Conservation (phyloP, 192 early-diverging fungal species). For the Gaertneriomyces sp. region DNA sequence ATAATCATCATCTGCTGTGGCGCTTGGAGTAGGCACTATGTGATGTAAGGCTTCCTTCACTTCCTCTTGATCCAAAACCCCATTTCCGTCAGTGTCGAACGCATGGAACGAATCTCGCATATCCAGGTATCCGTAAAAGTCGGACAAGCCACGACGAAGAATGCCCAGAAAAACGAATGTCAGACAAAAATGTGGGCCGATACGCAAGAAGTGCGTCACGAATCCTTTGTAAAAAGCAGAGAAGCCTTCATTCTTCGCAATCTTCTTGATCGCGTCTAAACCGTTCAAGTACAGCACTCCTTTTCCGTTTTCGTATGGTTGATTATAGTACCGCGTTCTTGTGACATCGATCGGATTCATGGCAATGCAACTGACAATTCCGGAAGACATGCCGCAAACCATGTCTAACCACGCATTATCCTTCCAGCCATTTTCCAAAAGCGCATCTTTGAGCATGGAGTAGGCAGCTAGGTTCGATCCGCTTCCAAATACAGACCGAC, state of each 20-base stretch:
- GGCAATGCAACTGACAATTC: slow-evolving; percentile 47
- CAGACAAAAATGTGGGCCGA: slow-evolving; percentile 74
- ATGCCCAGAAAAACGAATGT: slow-evolving; percentile 73
- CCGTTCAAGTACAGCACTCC: slow-evolving; percentile 51
- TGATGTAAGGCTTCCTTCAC: slow-evolving; percentile 31
- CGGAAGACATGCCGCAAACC: slow-evolving; percentile 58
- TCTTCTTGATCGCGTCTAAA: slow-evolving; percentile 54
- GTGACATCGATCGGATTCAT: slow-evolving; percentile 59
- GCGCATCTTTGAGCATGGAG: slow-evolving; percentile 64
- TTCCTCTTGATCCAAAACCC: slow-evolving; percentile 40
- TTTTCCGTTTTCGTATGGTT: slow-evolving; percentile 61
- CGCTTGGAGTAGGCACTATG: slow-evolving; percentile 16
- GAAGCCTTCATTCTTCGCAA: slow-evolving; percentile 56
- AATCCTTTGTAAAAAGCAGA: slow-evolving; percentile 71
- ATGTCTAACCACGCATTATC: slow-evolving; percentile 66
- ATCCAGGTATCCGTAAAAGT: slow-evolving; percentile 46
- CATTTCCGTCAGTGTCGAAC: slow-evolving; percentile 51
- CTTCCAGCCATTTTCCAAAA: slow-evolving; percentile 56
- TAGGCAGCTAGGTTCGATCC: slow-evolving; percentile 66
- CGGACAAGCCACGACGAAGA: slow-evolving; percentile 38
- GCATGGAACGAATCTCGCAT: slow-evolving; percentile 43
- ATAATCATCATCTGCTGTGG: neutral
- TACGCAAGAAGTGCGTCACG: slow-evolving; percentile 68
- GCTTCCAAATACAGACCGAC: slow-evolving; percentile 61
- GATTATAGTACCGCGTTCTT: slow-evolving; percentile 71